Base-by-base conservation (phyloP, 352 stramenopile genomes). In the Aphanomyces cochlioides region DNA sequence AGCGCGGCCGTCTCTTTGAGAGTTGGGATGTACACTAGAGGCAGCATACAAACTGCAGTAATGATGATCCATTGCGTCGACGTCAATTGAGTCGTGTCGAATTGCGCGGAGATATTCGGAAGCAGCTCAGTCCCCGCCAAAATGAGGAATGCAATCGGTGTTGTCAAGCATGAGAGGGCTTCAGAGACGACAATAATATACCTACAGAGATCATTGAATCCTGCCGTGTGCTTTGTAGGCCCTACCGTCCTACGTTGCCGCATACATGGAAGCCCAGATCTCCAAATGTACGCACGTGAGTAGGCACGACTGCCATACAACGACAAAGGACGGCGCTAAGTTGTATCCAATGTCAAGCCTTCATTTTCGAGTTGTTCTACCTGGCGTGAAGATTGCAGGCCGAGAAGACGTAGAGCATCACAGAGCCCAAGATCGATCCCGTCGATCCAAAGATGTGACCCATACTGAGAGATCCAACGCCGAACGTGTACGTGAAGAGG, bases 401-500 rank as follows among this genome's bases (percentile, higher is more conserved):
- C n/a, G 84, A 89, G 57, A 90, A 76, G 73, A 92, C 88, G 56
- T 90, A 90, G 59, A 92, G 76, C 40, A 76, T 77, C 50, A 89
- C 75, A 50, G 81, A 83, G 13, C 80, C 82, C 3, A 88, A 56
- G 19, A 90, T 65, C 15, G 82, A 80, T 0, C 84, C 82, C 1
- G 82, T 76, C 36, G 81, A 77, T 3, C 81, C 82, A 64, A 90
- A 92, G 34, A 89, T 75, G 56, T 80, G 74, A 43, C 82, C 80
- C 60, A 92, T 90, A 72, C 82, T 90, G 77, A 89, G 87, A 50
- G 82, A 89, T 7, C 82, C 82, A 57, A 90, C 81, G 38, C 84
- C 80, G 64, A 90, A 90, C 34, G 81, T 90, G 69, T 81, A 80
- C 75, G 82, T 89, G 77, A 90, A 92, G 56, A 90, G 81, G 68